Base-by-base conservation (phyloP, 345 rosid genomes). In the Raphanus sativus region DNA sequence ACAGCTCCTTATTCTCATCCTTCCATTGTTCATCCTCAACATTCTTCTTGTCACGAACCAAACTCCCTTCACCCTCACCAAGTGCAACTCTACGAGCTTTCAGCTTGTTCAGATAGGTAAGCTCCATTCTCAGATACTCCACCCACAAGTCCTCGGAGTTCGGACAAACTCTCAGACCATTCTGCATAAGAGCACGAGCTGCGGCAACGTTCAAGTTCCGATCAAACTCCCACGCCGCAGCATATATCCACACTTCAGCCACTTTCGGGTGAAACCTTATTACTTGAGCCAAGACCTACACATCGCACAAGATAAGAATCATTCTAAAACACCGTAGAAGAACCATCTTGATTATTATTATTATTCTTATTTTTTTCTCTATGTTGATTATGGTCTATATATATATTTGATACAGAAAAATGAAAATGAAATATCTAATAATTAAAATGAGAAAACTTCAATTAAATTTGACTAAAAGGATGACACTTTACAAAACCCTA, bases 191-290 rank as follows among this genome's bases (percentile, higher is more conserved):
- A 68, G 91, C 96, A 73, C 98, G 95, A 71, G 98, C 96, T 28
- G 91, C 91, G 0, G 85, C 80, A 9, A 89, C 97, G 73, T 92
- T 92, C 62, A 91, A 82, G 74, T 92, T 91, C 40, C 85, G 82
- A 82, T 95, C 97, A 38, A 90, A 95, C 77, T 95, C 96, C 98
- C 99, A 95, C 54, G 94, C 96, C 8, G 98, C 98, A 80, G 98
- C 98, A 86, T 95, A 92, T 62, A 91, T 91, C 97, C 98, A 95
- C 61, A 91, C 89, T 50, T 86, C 96, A 0, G 96, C 90, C 11
- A 87, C 94, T 84, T 87, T 94, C 0, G 96, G 94, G 68, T 90
- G 98, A 82, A 94, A 87, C 75, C 98, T 86, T 40, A 90, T 85
- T 16, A 84, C 86, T 83, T 95, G 94, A 77, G 97, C 94, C 74